Percentiles rank a stretch among this genome's conserved stretches.
Evolutionary conservation across 345 rosid species (phyloP).

Genomic region (Salix purpurea): DNA sequence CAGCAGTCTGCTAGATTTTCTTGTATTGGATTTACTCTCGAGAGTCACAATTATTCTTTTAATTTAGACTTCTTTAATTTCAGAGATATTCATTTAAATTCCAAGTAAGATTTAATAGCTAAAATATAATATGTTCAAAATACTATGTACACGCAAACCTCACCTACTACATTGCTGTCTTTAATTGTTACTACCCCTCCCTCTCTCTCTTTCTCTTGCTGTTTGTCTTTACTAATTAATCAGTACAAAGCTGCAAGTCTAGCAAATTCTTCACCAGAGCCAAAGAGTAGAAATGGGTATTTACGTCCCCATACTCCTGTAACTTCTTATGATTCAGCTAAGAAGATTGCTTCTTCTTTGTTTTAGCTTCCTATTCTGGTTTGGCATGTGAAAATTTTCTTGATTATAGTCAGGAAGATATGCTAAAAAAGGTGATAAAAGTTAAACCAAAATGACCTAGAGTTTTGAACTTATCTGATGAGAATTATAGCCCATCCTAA

Average conservation of each 20-base stretch:
- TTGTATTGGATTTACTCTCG: too few relatives aligned
- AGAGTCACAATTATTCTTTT: too few relatives aligned
- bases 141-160: too few relatives aligned
- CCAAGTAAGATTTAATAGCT: too few relatives aligned
- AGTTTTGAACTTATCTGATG: constrained; percentile 32
- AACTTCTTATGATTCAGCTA: background rate
- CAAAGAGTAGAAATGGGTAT: constrained; percentile 89
- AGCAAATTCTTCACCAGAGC: constrained; percentile 85
- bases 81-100: too few relatives aligned
- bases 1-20: too few relatives aligned
- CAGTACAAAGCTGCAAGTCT: constrained; percentile 79
- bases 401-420: constrained; percentile 70
- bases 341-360: background rate
- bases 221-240: constrained; percentile 42
- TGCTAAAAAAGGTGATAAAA: constrained; percentile 79
- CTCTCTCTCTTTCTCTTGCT: background rate
- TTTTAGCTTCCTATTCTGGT: background rate
- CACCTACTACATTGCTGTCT: background rate
- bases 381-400: background rate
- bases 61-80: too few relatives aligned
- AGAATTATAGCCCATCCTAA: constrained; percentile 19
- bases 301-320: background rate
- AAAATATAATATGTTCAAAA: too few relatives aligned
- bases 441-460: constrained; percentile 68
- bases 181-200: background rate